Base-by-base conservation (phyloP, 2,329 filamentous ascomycete species). In the Diplodia sapinea region DNA sequence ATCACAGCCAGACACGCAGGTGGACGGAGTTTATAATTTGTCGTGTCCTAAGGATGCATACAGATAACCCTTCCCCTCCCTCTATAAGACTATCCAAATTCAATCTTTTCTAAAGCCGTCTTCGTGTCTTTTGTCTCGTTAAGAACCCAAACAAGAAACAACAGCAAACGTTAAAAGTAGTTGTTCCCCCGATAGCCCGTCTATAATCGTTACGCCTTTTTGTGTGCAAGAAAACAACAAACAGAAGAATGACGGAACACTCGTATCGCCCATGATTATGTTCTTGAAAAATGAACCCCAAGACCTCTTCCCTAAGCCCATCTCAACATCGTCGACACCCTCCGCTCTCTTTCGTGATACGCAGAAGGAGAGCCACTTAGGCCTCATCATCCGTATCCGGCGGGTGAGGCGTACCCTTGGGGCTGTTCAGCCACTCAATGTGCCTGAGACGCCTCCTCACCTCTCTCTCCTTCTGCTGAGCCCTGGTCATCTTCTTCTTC, bases 401-500 rank as follows among this genome's bases (percentile, higher is more conserved):
- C 57, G 78, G 77, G 65, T 79, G 75, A 33, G 79, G 79, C 40
- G 79, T 80, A 40, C 78, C 78, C 77, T 81, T 81, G 7, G 91
- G 91, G 74, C 87, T 92, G 81, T 93, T 94, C 73, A 96, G 83
- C 85, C 87, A 89, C 74, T 89, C 87, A 69, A 89, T 87, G 81
- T 99, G 93, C 74, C 95, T 88, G 80, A 98, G 83, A 73, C 95
- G 87, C 72, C 94, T 88, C 71, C 96, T 87, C 52, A 91, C 91
- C 81, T 98, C 94, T 23, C 91, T 86, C 79, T 99, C 95, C 87
- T 99, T 99, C 78, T 94, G 73, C 80, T 99, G 93, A 82, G 93
- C 93, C 84, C 96, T 92, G 68, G 95, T 99, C 88, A 95, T 88
- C 92, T 99, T 99, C 89, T 94, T 96, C 93, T 97, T 97, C 83